These are phyloP conservation scores for Populus simonii DNA, from an alignment of 345 rosid species.

Conservation along the genomic window DNA sequence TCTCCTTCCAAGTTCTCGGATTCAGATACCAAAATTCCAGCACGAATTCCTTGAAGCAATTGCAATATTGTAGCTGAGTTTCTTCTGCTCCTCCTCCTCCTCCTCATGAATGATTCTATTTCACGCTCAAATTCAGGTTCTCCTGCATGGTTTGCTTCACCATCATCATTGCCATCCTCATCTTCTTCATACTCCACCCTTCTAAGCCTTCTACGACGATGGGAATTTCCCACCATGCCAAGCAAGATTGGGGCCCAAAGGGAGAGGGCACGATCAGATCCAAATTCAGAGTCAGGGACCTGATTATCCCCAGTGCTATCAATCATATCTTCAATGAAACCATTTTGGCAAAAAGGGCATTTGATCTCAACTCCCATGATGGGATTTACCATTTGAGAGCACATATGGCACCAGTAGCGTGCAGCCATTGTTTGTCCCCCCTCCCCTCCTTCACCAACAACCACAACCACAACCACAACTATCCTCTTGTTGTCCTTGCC, in stretches of 20 bases:
- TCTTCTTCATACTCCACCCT: conserved; percentile 50
- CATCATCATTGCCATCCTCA: conserved; percentile 40
- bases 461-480: neutral
- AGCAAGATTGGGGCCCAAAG: conserved; percentile 85
- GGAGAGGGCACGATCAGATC: conserved; percentile 71
- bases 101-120: conserved; percentile 52
- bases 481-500: conserved; percentile 12
- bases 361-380: conserved; percentile 66
- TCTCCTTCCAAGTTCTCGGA: conserved; percentile 46
- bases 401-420: conserved; percentile 65
- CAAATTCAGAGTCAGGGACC: conserved; percentile 53
- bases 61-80: conserved; percentile 69
- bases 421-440: conserved; percentile 47
- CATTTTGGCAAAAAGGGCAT: conserved; percentile 74
- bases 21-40: conserved; percentile 59
- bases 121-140: conserved; percentile 60
- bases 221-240: conserved; percentile 72
- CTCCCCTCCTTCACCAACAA: conserved; percentile 2
- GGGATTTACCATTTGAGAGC: conserved; percentile 69
- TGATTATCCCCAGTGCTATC: conserved; percentile 24
- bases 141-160: conserved; percentile 39
- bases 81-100: conserved; percentile 61
- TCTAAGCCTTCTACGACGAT: conserved; percentile 54
- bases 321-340: conserved; percentile 53
- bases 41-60: conserved; percentile 74